phyloP scores from a whole-genome alignment of 2,329 filamentous ascomycete species.

The Neofusicoccum sp. region DNA sequence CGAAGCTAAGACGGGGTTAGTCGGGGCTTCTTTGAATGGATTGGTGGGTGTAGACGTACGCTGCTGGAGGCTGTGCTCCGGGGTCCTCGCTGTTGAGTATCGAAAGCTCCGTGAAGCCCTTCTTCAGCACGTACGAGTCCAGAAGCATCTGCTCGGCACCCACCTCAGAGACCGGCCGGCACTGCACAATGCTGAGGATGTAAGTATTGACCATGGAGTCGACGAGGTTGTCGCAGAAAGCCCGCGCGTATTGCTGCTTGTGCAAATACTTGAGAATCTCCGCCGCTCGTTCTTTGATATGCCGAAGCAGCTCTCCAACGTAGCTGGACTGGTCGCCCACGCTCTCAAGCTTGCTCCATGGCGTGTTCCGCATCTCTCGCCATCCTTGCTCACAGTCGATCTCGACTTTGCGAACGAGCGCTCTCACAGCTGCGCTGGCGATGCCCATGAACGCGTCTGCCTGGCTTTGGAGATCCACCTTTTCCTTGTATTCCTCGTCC shows the following conservation, averaged over 20 bases:
- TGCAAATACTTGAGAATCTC: constrained; percentile 77
- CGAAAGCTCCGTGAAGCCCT: constrained; percentile 72
- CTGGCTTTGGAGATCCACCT: constrained; percentile 88
- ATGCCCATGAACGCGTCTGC: constrained; percentile 95
- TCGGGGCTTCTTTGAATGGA: background rate
- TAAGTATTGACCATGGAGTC: constrained; percentile 81
- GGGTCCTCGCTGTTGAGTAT: constrained; percentile 58
- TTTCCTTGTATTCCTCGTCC: constrained; percentile 71
- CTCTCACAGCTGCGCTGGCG: constrained; percentile 81
- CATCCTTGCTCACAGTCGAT: constrained; percentile 81
- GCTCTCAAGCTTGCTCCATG: constrained; percentile 91
- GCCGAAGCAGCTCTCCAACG: constrained; percentile 76
- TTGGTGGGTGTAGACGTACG: constrained; percentile 31
- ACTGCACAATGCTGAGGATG: constrained; percentile 82
- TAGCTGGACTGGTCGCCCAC: constrained; percentile 95
- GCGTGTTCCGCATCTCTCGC: constrained; percentile 96
- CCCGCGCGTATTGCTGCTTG: constrained; percentile 91
- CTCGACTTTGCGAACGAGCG: constrained; percentile 83
- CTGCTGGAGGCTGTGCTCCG: constrained; percentile 59
- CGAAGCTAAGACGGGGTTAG: constrained; percentile 58
- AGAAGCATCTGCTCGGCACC: constrained; percentile 98
- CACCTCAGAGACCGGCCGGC: constrained; percentile 87
- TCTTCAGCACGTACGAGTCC: constrained; percentile 88
- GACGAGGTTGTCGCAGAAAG: constrained; percentile 95
- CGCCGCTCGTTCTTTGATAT: constrained; percentile 69